Conservation (phyloP, 768 basidiomycete species). For the Lentinula detonsa region DNA sequence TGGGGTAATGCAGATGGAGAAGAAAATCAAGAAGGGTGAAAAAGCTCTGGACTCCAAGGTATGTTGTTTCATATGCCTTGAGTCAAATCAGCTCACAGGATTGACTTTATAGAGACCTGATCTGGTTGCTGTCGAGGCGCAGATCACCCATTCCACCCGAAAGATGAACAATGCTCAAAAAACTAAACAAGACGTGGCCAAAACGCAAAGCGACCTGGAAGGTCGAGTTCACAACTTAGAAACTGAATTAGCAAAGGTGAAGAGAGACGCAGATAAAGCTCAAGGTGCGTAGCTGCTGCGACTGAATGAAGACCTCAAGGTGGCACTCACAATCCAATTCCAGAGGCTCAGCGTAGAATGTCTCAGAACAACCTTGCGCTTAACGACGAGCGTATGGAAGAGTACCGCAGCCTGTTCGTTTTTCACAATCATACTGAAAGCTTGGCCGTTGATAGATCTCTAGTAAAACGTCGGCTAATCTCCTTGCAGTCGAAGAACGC, state of each 20-base stretch:
- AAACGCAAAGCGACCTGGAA: conserved; percentile 40
- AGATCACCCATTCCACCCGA: conserved; percentile 79
- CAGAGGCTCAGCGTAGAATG: conserved; percentile 70
- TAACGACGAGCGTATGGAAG: conserved; percentile 77
- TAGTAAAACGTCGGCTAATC: conserved; percentile 76
- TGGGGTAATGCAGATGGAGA: conserved; percentile 77
- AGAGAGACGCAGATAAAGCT: conserved; percentile 67
- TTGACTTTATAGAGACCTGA: conserved; percentile 66
- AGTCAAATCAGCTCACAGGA: neutral
- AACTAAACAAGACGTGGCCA: conserved; percentile 55
- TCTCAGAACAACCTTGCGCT: conserved; percentile 74
- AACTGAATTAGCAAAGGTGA: conserved; percentile 61
- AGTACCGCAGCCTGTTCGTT: conserved; percentile 78
- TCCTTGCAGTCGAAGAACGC: conserved; percentile 81
- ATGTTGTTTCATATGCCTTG: conserved; percentile 8
- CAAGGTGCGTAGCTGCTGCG: conserved; percentile 46
- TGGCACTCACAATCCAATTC: conserved; percentile 4
- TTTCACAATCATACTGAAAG: neutral
- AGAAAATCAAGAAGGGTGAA: conserved; percentile 84
- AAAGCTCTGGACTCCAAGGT: conserved; percentile 84
- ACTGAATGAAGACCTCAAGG: neutral
- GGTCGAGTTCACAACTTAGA: conserved; percentile 49
- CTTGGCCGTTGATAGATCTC: neutral
- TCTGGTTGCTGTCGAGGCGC: conserved; percentile 76
- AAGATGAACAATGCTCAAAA: conserved; percentile 69